Evolutionary conservation across 148 eudicot species (phyloP), one percentile per base, ranked within the genome.

Genomic region (Beta vulgaris): DNA sequence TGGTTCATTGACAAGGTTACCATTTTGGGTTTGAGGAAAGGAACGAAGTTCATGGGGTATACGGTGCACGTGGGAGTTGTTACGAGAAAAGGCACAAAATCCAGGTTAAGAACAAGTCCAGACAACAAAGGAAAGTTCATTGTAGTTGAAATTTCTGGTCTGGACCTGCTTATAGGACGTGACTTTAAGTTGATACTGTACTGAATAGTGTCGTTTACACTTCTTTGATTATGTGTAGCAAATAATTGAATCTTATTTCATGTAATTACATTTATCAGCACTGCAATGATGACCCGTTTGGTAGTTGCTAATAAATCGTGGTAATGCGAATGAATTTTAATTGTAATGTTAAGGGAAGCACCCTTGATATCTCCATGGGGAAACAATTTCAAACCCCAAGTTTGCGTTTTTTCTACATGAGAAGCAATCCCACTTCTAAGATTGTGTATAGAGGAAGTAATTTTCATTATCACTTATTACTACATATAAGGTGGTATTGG

Each of bases 1-100:
- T 88, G 85, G 93, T 51, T 85, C n/a, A 65, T 93, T 7, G 75
- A 77, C 9, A 89, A 81, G 78, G 82, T 91, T 14, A 93, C 90
- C 13, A 63, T 93, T 76, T 35, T 90, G 44, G 93, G 91, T 53
- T 43, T 91, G 82, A 78, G 49, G 64, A 78, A 67, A 31, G 84
- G 49, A 2, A 69, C 37, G 1, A 59, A 42, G 21, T 43, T 69
- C 35, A 73, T 68, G 80, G 73, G 71, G 1, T 76, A 8, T 34
- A 44, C 7, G 10, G 48, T 77, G 40, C 43, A 39, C 25, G 49
- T n/a, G 23, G 46, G 43, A 9, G 71, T 43, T 16, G 8, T 48
- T 42, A 40, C 60, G 16, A 67, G 49, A 12, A 40, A 26, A 16
- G 19, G 32, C 21, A 43, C 44, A 3, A 57, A 21, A 35, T 28